Evolutionary conservation across 208 protist species (phyloP).

Genomic region (Porcisia deanei): DNA sequence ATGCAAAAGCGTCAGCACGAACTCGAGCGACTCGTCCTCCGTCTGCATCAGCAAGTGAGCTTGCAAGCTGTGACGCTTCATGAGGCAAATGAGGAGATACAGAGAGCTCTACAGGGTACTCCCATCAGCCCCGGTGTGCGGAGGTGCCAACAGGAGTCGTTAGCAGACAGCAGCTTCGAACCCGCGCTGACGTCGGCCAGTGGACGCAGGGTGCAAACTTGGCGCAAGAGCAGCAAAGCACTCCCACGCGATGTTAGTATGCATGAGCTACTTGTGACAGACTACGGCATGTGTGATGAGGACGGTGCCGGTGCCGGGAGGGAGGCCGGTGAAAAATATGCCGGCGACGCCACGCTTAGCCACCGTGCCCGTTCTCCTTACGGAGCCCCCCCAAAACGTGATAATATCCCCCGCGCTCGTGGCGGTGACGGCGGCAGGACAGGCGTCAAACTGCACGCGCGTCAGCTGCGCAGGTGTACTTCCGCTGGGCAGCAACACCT

Average conservation of each 20-base stretch:
- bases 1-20: constrained; percentile 31
- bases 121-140: background rate
- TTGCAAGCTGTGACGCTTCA: constrained; percentile 4
- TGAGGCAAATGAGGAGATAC: background rate
- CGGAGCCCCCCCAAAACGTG: background rate
- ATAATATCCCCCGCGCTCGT: background rate
- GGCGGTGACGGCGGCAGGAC: constrained; percentile 5
- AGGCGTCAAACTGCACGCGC: constrained; percentile 16
- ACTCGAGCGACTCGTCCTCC: constrained; percentile 23
- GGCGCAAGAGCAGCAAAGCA: background rate
- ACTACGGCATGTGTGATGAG: constrained; percentile 10
- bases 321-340: background rate
- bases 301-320: background rate
- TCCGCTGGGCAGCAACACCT: background rate
- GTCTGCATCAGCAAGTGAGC: constrained; percentile 20
- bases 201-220: background rate
- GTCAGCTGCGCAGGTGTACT: constrained; percentile 35
- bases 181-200: background rate
- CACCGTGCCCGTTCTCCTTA: background rate
- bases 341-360: background rate
- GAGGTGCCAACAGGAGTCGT: background rate
- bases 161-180: background rate
- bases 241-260: constrained; percentile 32
- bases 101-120: background rate
- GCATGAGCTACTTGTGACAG: constrained; percentile 13